These are phyloP conservation scores for Ascochyta rabiei DNA, from an alignment of 2,329 filamentous ascomycete species.

Conservation along the genomic window DNA sequence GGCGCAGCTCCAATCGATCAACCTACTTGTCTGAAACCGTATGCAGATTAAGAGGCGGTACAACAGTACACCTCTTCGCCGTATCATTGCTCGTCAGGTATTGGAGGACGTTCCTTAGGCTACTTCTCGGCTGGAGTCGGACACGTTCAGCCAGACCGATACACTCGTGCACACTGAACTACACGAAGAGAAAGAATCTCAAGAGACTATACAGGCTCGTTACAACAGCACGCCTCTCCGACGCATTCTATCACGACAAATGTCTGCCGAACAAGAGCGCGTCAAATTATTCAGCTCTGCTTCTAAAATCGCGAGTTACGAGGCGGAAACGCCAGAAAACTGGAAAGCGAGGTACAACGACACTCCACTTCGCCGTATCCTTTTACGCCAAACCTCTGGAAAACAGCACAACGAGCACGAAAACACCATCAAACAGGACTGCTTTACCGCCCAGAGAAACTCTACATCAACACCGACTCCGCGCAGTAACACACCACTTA, in stretches of 20 bases:
- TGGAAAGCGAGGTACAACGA: slow-evolving; percentile 4
- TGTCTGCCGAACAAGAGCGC: neutral
- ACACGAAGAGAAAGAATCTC: neutral
- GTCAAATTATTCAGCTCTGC: rapidly evolving
- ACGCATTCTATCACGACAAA: slow-evolving; percentile 4
- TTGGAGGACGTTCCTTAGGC: neutral
- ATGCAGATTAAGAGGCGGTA: slow-evolving; percentile 11
- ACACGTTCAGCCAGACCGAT: slow-evolving; percentile 1
- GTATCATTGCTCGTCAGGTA: slow-evolving; percentile 1
- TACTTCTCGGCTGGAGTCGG: neutral
- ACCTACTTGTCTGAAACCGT: neutral
- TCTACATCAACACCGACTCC: neutral
- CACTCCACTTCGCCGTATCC: slow-evolving; percentile 9
- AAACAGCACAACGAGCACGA: neutral
- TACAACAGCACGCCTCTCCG: slow-evolving; percentile 8
- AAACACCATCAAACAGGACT: neutral
- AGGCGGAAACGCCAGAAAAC: neutral
- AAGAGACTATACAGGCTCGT: neutral
- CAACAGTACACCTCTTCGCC: slow-evolving; percentile 12
- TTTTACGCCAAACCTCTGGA: neutral
- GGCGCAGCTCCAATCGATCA: slow-evolving; percentile 7
- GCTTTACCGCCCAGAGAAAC: neutral
- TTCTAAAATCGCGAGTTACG: too few species aligned
- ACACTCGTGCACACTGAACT: slow-evolving; percentile 1
- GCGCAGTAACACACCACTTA: slow-evolving; percentile 9